Evolutionary conservation across 148 eudicot genomes (phyloP).

Genomic region (Vaccinium corymbosum): DNA sequence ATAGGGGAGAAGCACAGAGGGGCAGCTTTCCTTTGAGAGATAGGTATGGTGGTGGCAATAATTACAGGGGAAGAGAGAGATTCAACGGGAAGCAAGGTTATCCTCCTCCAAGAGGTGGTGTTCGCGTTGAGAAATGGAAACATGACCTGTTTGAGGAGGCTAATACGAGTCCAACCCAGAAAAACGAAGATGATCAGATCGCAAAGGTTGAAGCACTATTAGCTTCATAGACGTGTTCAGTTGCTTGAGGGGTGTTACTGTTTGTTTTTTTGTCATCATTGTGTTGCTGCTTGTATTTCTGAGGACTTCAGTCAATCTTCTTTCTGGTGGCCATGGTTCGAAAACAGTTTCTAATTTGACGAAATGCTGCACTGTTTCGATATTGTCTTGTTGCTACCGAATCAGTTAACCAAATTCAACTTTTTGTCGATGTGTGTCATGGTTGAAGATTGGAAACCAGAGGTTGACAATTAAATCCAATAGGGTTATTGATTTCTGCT

Average conservation of each 20-base stretch:
- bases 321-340: not conserved
- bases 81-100: constrained; percentile 44
- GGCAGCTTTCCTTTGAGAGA: constrained; percentile 39
- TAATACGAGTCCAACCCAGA: constrained; percentile 53
- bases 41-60: constrained; percentile 33
- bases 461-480: not conserved
- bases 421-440: not conserved
- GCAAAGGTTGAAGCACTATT: constrained; percentile 88
- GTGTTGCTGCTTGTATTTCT: not conserved
- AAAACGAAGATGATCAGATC: constrained; percentile 78
- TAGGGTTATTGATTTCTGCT: not conserved
- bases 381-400: not conserved
- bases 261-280: not conserved
- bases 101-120: constrained; percentile 40
- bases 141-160: constrained; percentile 85
- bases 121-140: constrained; percentile 82
- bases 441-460: not conserved
- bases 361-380: not conserved
- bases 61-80: constrained; percentile 45
- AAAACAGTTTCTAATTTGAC: not conserved
- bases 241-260: not conserved
- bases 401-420: not conserved
- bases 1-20: constrained; percentile 34
- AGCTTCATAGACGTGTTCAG: constrained; percentile 34
- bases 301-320: not conserved